Conservation (phyloP, 768 basidiomycete genomes). For the Amanita exitialis region DNA sequence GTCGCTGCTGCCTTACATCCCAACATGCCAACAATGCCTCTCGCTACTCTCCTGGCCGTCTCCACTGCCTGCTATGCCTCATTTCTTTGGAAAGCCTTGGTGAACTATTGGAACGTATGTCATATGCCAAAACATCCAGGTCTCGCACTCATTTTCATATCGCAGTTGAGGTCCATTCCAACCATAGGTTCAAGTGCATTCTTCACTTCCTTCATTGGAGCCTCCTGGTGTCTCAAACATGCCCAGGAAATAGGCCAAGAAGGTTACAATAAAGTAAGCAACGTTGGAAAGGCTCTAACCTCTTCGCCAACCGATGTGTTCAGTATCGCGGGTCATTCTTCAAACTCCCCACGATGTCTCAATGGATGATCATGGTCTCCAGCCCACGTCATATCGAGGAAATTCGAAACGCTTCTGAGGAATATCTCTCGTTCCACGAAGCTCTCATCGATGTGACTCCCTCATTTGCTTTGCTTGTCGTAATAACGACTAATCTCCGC, state of each 20-base stretch:
- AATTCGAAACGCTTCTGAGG: conserved; percentile 33
- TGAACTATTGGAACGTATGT: background rate
- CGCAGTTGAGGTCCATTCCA: conserved; percentile 21
- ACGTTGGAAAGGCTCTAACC: background rate
- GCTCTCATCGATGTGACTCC: conserved; percentile 18
- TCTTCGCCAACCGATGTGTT: background rate
- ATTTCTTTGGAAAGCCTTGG: background rate
- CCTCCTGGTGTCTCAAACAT: conserved; percentile 15
- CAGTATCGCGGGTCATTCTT: conserved; percentile 23
- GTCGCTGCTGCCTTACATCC: too few species aligned
- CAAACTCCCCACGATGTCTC: conserved; percentile 30
- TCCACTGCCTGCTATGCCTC: background rate
- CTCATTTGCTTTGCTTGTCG: background rate
- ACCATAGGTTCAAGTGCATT: conserved; percentile 24
- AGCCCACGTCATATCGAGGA: conserved; percentile 32
- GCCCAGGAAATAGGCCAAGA: conserved; percentile 18
- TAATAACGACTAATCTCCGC: background rate
- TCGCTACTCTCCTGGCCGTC: background rate
- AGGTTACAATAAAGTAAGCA: conserved; percentile 21
- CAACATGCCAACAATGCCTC: background rate
- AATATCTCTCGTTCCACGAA: conserved; percentile 31
- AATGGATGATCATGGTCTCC: conserved; percentile 36
- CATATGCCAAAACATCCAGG: background rate
- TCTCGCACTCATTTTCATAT: background rate
- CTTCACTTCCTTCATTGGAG: conserved; percentile 21